Percentiles rank a stretch among this genome's conserved stretches.
phyloP scores from a whole-genome alignment of 2,329 filamentous ascomycete species.

The Amesomyces nigricolor region DNA sequence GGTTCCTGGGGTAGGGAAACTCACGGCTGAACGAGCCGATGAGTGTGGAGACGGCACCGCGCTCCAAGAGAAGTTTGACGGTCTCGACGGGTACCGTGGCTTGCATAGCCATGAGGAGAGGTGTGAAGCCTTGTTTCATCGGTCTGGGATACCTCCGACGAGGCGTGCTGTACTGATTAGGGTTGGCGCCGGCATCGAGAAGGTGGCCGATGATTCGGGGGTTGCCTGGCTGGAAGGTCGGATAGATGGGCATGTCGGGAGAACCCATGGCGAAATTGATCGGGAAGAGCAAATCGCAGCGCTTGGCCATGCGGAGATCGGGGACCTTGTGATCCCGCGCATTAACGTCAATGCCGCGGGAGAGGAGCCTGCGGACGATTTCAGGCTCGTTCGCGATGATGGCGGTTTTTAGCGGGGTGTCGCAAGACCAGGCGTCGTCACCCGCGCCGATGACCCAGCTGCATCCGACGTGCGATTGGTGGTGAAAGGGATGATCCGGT shows the following conservation, averaged over 20 bases:
- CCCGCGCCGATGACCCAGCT: constrained; percentile 3
- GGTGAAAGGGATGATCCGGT: constrained; percentile 5
- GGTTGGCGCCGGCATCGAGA: constrained; percentile 16
- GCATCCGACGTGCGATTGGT: not conserved
- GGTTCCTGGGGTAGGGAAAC: not conserved
- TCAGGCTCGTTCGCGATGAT: constrained; percentile 9
- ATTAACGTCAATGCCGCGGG: constrained; percentile 9
- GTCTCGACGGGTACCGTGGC: constrained; percentile 15
- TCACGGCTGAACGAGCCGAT: not conserved
- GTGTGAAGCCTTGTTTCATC: not conserved
- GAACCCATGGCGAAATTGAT: constrained; percentile 10
- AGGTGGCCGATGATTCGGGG: constrained; percentile 7
- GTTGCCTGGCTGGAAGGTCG: constrained; percentile 2
- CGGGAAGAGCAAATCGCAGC: not conserved
- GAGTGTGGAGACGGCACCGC: constrained; percentile 5
- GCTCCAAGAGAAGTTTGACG: constrained; percentile 13
- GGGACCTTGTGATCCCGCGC: not conserved
- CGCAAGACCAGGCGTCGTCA: not conserved
- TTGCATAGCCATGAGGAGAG: constrained; percentile 17
- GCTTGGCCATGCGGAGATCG: too few relatives aligned
- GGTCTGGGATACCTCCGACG: not conserved
- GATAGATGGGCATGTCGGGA: not conserved
- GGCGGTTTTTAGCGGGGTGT: constrained; percentile 14
- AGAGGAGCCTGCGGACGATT: constrained; percentile 9
- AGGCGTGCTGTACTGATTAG: constrained; percentile 5